phyloP scores from a whole-genome alignment of 1,284 basidiomycete genomes.

The Pseudozyma pruni region DNA sequence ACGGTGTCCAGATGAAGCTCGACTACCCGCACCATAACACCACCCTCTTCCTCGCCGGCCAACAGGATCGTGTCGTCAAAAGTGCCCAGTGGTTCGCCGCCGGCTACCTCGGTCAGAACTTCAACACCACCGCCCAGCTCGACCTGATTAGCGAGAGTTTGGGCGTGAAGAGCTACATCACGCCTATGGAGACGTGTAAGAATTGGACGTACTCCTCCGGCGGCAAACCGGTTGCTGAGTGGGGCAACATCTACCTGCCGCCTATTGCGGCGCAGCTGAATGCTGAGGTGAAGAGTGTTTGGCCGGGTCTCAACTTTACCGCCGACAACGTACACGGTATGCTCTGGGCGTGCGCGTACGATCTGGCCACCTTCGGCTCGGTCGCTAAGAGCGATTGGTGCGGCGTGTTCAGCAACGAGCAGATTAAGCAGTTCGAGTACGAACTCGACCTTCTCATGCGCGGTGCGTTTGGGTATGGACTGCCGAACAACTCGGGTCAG shows the following conservation, averaged over 20 bases:
- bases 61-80: slow-evolving; percentile 71
- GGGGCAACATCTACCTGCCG: slow-evolving; percentile 70
- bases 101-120: slow-evolving; percentile 70
- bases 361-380: slow-evolving; percentile 68
- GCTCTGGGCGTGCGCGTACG: slow-evolving; percentile 71
- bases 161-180: slow-evolving; percentile 70
- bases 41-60: slow-evolving; percentile 69
- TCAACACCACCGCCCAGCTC: slow-evolving; percentile 67
- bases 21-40: slow-evolving; percentile 69
- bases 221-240: slow-evolving; percentile 50
- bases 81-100: slow-evolving; percentile 71
- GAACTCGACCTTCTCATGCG: slow-evolving; percentile 72
- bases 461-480: slow-evolving; percentile 71
- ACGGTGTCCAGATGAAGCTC: slow-evolving; percentile 70
- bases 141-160: slow-evolving; percentile 69
- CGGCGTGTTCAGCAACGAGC: slow-evolving; percentile 68
- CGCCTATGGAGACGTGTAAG: slow-evolving; percentile 70
- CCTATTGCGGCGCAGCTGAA: slow-evolving; percentile 69
- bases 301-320: slow-evolving; percentile 22
- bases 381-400: slow-evolving; percentile 70
- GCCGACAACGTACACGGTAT: slow-evolving; percentile 69
- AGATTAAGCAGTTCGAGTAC: slow-evolving; percentile 71
- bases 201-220: slow-evolving; percentile 70
- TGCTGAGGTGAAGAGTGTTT: slow-evolving; percentile 64
- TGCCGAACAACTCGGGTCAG: slow-evolving; percentile 69